Percentiles rank a stretch among this genome's conserved stretches.
These are phyloP conservation scores for Crithidia brevicula DNA, from an alignment of 208 protist species.

Conservation along the genomic window DNA sequence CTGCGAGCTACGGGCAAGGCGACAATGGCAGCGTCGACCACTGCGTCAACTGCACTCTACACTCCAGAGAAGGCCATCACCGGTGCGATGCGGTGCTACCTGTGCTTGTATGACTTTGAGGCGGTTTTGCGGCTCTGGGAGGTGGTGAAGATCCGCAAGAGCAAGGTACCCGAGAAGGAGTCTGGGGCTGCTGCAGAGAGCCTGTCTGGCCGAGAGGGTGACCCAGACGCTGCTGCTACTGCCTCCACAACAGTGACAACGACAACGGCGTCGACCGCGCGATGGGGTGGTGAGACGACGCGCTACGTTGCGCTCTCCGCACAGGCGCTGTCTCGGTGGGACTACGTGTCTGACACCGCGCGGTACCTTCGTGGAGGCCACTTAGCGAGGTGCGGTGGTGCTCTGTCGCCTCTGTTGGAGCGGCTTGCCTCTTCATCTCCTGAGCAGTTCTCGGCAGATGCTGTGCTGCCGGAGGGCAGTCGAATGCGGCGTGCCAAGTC, in stretches of 20 bases:
- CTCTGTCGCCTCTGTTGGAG: slow-evolving; percentile 1
- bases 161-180: too few species aligned
- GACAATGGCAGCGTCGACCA: not conserved
- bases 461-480: not conserved
- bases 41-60: not conserved
- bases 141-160: slow-evolving; percentile 2
- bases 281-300: slow-evolving; percentile 33
- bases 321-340: slow-evolving; percentile 79
- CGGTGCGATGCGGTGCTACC: slow-evolving; percentile 81
- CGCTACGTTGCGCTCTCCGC: slow-evolving; percentile 71
- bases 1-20: not conserved
- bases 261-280: not conserved
- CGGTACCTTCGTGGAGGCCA: slow-evolving; percentile 4
- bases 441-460: not conserved
- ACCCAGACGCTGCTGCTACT: not conserved
- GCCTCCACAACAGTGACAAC: slow-evolving; percentile 5
- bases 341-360: slow-evolving; percentile 60
- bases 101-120: slow-evolving; percentile 71
- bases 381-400: not conserved
- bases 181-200: too few species aligned
- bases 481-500: slow-evolving; percentile 4
- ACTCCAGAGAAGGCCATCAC: slow-evolving; percentile 30
- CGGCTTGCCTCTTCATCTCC: not conserved
- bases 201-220: too few species aligned
- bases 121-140: slow-evolving; percentile 72